Evolutionary conservation across 352 stramenopile species (phyloP).

Genomic region (Phytopythium aichiense): DNA sequence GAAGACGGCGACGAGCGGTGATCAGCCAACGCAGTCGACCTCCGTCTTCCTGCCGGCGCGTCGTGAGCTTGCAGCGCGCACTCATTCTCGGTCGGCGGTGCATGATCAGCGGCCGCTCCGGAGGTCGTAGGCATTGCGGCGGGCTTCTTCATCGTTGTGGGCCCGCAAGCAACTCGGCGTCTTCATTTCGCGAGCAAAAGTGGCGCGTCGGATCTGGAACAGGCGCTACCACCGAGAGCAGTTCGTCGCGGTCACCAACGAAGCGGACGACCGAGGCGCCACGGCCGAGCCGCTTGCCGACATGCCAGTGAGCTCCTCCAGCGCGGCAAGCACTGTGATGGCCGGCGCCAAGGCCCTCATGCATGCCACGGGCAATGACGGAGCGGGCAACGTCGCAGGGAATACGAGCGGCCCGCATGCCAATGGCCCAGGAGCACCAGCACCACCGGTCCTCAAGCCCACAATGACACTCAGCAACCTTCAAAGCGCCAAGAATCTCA

Average conservation of each 20-base stretch:
- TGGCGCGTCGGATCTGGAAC: slow-evolving; percentile 39
- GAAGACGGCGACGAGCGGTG: not conserved
- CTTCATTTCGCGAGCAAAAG: slow-evolving; percentile 17
- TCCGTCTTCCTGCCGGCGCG: not conserved
- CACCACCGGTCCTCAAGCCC: slow-evolving; percentile 26
- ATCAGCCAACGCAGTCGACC: not conserved
- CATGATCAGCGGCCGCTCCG: not conserved
- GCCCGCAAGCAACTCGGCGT: not conserved
- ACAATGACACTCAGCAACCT: slow-evolving; percentile 34
- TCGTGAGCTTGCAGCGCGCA: not conserved
- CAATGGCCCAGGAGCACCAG: slow-evolving; percentile 17
- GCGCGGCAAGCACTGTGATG: slow-evolving; percentile 7
- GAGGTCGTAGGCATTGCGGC: not conserved
- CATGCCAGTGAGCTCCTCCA: slow-evolving; percentile 29
- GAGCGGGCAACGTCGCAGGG: slow-evolving; percentile 4
- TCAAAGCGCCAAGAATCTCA: slow-evolving; percentile 41
- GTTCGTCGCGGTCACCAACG: slow-evolving; percentile 25
- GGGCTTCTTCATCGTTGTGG: not conserved
- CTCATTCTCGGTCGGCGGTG: not conserved
- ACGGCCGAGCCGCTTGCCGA: slow-evolving; percentile 9
- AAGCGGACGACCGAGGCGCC: slow-evolving; percentile 17
- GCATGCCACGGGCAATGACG: slow-evolving; percentile 6
- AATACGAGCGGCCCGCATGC: not conserved
- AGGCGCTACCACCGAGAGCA: slow-evolving; percentile 34
- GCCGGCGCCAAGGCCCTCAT: not conserved